These are phyloP conservation scores for Kluyveromyces starmeri DNA, from an alignment of 805 yeast genomes.

Conservation along the genomic window DNA sequence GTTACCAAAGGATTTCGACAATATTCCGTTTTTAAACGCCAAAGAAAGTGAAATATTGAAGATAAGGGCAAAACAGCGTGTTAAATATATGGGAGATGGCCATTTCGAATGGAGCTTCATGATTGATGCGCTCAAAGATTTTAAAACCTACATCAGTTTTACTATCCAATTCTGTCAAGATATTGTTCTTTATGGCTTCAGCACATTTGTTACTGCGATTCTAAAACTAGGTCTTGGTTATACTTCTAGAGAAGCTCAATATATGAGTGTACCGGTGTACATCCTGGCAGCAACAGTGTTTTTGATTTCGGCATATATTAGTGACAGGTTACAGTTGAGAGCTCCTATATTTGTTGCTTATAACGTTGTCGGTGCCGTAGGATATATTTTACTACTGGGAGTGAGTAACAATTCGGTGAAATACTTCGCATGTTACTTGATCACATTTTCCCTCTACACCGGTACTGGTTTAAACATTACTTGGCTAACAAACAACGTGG, in stretches of 20 bases:
- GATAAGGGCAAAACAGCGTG: constrained; percentile 21
- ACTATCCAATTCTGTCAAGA: constrained; percentile 39
- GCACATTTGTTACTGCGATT: constrained; percentile 35
- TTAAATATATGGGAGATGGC: constrained; percentile 20
- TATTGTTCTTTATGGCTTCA: constrained; percentile 34
- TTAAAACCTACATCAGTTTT: constrained; percentile 29
- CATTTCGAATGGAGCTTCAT: constrained; percentile 28
- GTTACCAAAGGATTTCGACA: constrained; percentile 29
- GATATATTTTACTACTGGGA: constrained; percentile 29
- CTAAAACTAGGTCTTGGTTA: constrained; percentile 22
- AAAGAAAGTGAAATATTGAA: constrained; percentile 24
- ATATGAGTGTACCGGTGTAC: constrained; percentile 34
- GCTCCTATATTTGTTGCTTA: constrained; percentile 27
- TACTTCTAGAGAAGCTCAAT: constrained; percentile 29
- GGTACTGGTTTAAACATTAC: constrained; percentile 34
- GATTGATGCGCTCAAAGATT: constrained; percentile 30
- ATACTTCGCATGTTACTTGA: constrained; percentile 32
- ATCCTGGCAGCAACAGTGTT: constrained; percentile 27
- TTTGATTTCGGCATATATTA: constrained; percentile 18
- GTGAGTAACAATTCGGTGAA: constrained; percentile 26
- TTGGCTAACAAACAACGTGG: constrained; percentile 37
- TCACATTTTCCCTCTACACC: constrained; percentile 31
- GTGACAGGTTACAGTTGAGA: constrained; percentile 26
- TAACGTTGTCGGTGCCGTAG: constrained; percentile 25
- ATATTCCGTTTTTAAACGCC: constrained; percentile 26